Base-by-base conservation (phyloP, 2,329 filamentous ascomycete genomes). In the Epicoccum nigrum region DNA sequence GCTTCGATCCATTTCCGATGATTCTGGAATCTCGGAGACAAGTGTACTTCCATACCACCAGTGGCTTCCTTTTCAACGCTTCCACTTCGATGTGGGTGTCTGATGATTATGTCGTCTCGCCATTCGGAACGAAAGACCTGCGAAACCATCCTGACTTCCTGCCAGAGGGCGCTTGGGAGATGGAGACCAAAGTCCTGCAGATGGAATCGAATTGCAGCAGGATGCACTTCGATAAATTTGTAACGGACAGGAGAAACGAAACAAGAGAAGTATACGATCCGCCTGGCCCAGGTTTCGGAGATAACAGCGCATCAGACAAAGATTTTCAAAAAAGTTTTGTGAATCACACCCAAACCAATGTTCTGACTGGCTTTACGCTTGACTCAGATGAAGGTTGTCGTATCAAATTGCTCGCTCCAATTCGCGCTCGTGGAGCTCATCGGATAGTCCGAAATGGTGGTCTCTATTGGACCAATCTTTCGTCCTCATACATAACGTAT, bases 11-110 rank as follows among this genome's bases (percentile, higher is more conserved):
- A 4, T 15, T 12, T 11, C 35, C n/a, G 19, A 28, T 28, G 9
- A 23, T n/a, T 2, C 9, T 30, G n/a, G 19, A 40, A 17, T 15
- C 25, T 28, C 37, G 21, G 6, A 21, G 37, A 11, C n/a, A 40
- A 28, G 21, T 13, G 37, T 28, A 28, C 37, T 17, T 30, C 12
- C 37, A 30, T 28, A 38, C 48, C 4, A 51, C 48, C 7, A 51
- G 52, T 17, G 41, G 43, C 1, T 33, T 49, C 16, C 28, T 53
- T 7, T 48, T 44, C 15, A 56, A 56, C 12, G 39, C 43, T 2
- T 44, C 50, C 4, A 48, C 45, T 1, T 53, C 54, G 1, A 21
- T 45, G 13, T 56, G 54, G 54, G 42, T 56, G 4, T 39, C 45
- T 2, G 54, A 53, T 19, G 27, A 42, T 9, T 25, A 40, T 19